phyloP scores from a whole-genome alignment of 768 basidiomycete genomes.

The Lactarius pseudohatsudake region DNA sequence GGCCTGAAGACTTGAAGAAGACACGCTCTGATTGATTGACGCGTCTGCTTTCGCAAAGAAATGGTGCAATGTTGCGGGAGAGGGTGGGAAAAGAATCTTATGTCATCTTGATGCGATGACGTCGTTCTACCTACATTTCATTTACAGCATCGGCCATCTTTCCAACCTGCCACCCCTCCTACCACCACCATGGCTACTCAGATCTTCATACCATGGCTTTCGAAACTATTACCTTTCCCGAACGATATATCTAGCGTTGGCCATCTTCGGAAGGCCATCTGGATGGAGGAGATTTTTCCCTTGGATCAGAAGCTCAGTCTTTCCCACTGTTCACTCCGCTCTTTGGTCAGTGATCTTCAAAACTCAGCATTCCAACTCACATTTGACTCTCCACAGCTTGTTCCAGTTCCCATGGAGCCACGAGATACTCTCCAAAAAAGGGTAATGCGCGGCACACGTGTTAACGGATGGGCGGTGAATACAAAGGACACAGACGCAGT shows the following conservation, averaged over 20 bases:
- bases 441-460: neutral
- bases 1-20: neutral
- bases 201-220: no score
- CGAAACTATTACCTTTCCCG: no score
- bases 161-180: no score
- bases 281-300: no score
- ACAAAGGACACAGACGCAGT: neutral
- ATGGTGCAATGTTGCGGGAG: slow-evolving; percentile 18
- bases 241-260: no score
- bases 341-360: neutral
- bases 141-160: no score
- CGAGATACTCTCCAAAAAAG: neutral
- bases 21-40: slow-evolving; percentile 3
- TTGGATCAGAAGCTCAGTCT: no score
- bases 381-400: neutral
- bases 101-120: no score
- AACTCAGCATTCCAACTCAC: neutral
- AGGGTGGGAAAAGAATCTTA: neutral
- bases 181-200: no score
- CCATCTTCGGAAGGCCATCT: neutral
- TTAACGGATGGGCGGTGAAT: neutral
- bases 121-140: no score
- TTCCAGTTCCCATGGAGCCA: neutral
- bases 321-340: no score
- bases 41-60: neutral